These are phyloP conservation scores for Fusarium falciforme DNA, from an alignment of 2,329 filamentous ascomycete genomes.

Conservation along the genomic window DNA sequence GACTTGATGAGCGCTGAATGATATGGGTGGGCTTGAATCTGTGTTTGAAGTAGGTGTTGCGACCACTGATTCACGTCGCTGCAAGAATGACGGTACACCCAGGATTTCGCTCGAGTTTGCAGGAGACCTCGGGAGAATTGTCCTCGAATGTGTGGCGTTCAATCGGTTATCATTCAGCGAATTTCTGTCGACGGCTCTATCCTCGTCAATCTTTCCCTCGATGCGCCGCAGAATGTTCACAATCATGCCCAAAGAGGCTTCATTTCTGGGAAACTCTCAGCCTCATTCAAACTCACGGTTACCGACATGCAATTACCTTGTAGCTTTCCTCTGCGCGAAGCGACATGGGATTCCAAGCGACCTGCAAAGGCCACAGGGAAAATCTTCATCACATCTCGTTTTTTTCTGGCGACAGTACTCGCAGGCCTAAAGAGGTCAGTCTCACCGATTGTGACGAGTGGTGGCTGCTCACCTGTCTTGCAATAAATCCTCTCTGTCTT, in stretches of 20 bases:
- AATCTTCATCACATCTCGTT: conserved; percentile 35
- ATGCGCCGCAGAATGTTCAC: conserved; percentile 35
- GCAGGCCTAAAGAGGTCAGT: conserved; percentile 18
- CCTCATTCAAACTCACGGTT: fast-evolving
- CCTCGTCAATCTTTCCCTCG: conserved; percentile 31
- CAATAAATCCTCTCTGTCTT: conserved; percentile 28
- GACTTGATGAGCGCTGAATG: conserved; percentile 21
- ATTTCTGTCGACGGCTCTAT: background rate
- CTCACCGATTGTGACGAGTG: fast-evolving
- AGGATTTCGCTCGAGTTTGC: conserved; percentile 33
- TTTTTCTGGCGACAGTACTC: conserved; percentile 36
- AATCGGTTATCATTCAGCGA: background rate
- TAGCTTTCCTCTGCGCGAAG: conserved; percentile 25
- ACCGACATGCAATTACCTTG: background rate
- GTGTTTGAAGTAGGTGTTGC: background rate
- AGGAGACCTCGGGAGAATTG: conserved; percentile 14
- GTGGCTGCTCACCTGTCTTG: conserved; percentile 17
- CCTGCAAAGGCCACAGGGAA: conserved; percentile 26
- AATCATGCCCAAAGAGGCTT: conserved; percentile 34
- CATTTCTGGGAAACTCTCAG: conserved; percentile 15
- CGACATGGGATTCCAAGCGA: conserved; percentile 26
- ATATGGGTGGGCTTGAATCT: conserved; percentile 21
- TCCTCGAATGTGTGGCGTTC: background rate
- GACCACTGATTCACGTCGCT: conserved; percentile 7
- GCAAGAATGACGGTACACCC: conserved; percentile 15